phyloP scores from a whole-genome alignment of 176 grass and related monocot genomes.

The Calamus simplicifolius region DNA sequence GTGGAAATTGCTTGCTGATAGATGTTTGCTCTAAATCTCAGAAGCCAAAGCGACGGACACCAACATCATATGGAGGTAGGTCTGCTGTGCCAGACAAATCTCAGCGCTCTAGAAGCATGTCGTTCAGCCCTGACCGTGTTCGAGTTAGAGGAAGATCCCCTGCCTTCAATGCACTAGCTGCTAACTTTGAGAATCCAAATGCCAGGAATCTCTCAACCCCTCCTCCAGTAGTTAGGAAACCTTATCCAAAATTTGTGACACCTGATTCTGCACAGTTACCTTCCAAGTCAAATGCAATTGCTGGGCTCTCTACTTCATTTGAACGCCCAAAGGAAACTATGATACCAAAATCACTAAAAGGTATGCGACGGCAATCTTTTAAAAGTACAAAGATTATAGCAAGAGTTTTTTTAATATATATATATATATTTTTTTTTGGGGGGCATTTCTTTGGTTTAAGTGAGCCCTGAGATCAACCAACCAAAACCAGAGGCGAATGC shows the following conservation, averaged over 20 bases:
- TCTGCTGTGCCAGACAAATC: constrained; percentile 84
- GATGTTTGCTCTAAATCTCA: constrained; percentile 9
- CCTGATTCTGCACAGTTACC: constrained; percentile 56
- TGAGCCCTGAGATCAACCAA: constrained; percentile 64
- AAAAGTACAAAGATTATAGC: no score
- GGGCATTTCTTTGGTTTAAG: constrained; percentile 37
- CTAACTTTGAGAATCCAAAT: constrained; percentile 90
- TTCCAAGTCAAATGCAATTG: constrained; percentile 50
- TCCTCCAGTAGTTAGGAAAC: constrained; percentile 71
- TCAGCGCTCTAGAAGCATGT: constrained; percentile 91
- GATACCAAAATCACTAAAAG: constrained; percentile 96
- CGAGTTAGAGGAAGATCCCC: constrained; percentile 93
- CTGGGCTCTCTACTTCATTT: constrained; percentile 61
- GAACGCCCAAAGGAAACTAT: constrained; percentile 74
- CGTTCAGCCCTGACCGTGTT: constrained; percentile 90
- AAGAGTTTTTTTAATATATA: no score
- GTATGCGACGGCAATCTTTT: constrained; percentile 22
- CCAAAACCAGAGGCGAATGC: constrained; percentile 49
- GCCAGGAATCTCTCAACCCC: constrained; percentile 89
- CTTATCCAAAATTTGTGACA: constrained; percentile 34
- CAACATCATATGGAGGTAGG: constrained; percentile 61
- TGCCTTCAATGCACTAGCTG: constrained; percentile 91
- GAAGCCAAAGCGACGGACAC: constrained; percentile 84
- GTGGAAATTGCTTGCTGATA: neutral
- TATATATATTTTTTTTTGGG: no score